Conservation (phyloP, 257 asterid genomes). For the Voacanga thouarsii region DNA sequence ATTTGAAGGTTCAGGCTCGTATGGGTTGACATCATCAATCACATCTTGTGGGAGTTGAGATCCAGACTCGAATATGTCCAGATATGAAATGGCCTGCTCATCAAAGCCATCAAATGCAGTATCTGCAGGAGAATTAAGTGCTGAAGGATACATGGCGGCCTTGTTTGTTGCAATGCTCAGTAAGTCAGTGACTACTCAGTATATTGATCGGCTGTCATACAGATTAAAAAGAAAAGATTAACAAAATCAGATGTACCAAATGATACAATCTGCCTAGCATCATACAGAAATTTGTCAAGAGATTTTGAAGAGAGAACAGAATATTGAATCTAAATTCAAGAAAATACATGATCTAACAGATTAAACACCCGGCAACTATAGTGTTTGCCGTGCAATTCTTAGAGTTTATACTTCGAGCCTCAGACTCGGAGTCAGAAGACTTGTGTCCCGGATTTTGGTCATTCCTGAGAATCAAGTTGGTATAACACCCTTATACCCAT, state of each 20-base stretch:
- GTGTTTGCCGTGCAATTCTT: neutral
- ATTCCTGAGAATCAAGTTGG: neutral
- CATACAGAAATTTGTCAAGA: too few species aligned
- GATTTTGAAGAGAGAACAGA: neutral
- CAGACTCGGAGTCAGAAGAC: neutral
- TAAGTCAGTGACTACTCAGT: too few species aligned
- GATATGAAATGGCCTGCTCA: conserved; percentile 33
- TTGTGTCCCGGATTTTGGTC: neutral
- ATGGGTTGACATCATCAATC: conserved; percentile 46
- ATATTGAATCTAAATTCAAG: neutral
- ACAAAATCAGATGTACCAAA: neutral
- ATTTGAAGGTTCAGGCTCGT: conserved; percentile 37
- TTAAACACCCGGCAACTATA: neutral
- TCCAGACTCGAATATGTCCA: conserved; percentile 34
- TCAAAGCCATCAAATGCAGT: conserved; percentile 32
- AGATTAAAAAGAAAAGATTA: conserved; percentile 13
- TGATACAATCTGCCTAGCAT: neutral
- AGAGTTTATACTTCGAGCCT: neutral
- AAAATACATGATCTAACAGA: neutral
- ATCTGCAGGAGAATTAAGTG: conserved; percentile 24
- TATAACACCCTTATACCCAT: too few species aligned
- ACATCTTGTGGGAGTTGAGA: conserved; percentile 47
- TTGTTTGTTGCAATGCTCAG: conserved; percentile 1
- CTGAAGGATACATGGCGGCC: conserved; percentile 51
- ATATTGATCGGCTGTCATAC: conserved; percentile 6